These are phyloP conservation scores for Entophlyctis luteolus DNA, from an alignment of 192 early-diverging fungal genomes.

Conservation along the genomic window DNA sequence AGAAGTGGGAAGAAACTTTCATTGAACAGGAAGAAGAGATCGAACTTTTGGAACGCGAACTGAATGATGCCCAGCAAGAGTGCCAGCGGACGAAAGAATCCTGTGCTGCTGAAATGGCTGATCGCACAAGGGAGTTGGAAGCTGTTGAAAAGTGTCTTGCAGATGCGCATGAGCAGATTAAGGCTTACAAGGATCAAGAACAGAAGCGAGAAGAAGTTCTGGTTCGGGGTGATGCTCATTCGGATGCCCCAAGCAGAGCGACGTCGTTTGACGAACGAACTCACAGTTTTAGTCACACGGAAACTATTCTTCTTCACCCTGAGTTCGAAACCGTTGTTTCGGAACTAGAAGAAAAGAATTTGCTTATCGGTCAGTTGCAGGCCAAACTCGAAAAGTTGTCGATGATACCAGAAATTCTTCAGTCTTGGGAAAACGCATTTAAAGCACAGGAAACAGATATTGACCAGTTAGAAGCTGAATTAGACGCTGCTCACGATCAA, in stretches of 20 bases:
- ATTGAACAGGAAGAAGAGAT: constrained; percentile 10
- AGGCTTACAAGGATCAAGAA: not conserved
- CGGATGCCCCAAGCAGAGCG: too few species aligned
- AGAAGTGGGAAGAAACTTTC: constrained; percentile 25
- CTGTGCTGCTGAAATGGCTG: not conserved
- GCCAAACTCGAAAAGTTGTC: constrained; percentile 7
- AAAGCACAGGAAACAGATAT: constrained; percentile 20
- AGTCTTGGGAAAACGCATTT: constrained; percentile 22
- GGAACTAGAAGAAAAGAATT: constrained; percentile 12
- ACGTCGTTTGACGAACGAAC: not conserved
- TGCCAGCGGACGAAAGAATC: not conserved
- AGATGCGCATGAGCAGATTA: not conserved
- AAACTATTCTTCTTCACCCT: constrained; percentile 12
- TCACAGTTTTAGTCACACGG: not conserved
- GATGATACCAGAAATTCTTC: constrained; percentile 12
- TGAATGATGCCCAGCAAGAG: not conserved
- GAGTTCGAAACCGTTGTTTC: constrained; percentile 3
- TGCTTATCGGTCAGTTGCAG: not conserved
- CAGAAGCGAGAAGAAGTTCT: not conserved
- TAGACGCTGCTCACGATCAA: constrained; percentile 10
- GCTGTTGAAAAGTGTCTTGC: not conserved
- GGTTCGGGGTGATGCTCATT: not conserved
- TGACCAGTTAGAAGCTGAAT: constrained; percentile 10
- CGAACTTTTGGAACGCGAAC: not conserved
- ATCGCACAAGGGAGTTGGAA: not conserved